A percentile compares a stretch with the other conserved stretches of the same genome.
Evolutionary conservation across 345 rosid genomes (phyloP).

Genomic region (Raphanus raphanistrum): DNA sequence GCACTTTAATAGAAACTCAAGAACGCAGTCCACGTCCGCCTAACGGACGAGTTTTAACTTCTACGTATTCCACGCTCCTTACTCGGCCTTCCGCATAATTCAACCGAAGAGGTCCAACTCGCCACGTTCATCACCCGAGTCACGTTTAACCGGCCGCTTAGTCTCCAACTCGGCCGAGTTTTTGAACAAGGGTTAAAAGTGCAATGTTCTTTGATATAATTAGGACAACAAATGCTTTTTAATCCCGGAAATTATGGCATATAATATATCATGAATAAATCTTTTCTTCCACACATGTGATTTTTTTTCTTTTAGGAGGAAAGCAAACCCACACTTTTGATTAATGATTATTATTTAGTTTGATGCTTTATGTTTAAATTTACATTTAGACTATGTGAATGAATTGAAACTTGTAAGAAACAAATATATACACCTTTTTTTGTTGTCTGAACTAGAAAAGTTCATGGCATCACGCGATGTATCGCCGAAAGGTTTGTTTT

Average conservation of each 20-base stretch:
- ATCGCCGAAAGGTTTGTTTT: conserved; percentile 39
- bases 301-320: not conserved
- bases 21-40: conserved; percentile 47
- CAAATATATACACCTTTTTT: conserved; percentile 16
- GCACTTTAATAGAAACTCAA: too few relatives aligned
- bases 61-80: too few relatives aligned
- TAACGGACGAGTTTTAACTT: too few relatives aligned
- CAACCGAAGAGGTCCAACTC: too few relatives aligned
- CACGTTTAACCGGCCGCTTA: too few relatives aligned
- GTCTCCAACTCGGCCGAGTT: too few relatives aligned
- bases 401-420: conserved; percentile 2
- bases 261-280: not conserved
- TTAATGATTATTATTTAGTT: not conserved
- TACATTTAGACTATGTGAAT: not conserved
- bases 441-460: conserved; percentile 31
- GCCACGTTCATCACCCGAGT: too few relatives aligned
- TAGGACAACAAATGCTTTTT: not conserved
- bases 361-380: not conserved
- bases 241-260: conserved; percentile 20
- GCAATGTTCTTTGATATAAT: too few relatives aligned
- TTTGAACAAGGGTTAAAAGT: too few relatives aligned
- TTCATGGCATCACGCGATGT: conserved; percentile 42
- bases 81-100: too few relatives aligned
- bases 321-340: not conserved
- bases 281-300: not conserved